Evolutionary conservation across 1,284 basidiomycete species (phyloP).

Genomic region (Trametes versicolor): DNA sequence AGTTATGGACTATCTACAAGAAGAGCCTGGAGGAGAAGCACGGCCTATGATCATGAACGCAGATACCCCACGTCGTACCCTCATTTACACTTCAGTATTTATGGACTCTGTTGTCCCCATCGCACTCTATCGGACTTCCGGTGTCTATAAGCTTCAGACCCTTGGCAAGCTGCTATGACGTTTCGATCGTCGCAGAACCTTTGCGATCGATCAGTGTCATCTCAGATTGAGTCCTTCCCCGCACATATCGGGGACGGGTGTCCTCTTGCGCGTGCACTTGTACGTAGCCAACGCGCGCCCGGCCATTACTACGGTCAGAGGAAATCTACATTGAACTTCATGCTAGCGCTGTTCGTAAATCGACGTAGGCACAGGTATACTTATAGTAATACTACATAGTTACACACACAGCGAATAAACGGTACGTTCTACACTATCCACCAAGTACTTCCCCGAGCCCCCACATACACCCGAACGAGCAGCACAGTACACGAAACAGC

Average conservation of each 20-base stretch:
- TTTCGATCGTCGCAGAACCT: background rate
- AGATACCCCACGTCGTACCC: background rate
- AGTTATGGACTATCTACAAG: constrained; percentile 67
- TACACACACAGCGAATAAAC: constrained; percentile 30
- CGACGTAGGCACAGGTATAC: constrained; percentile 23
- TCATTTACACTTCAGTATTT: background rate
- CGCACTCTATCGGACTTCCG: background rate
- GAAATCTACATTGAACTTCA: constrained; percentile 14
- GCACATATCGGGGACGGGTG: background rate
- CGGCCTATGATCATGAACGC: constrained; percentile 7
- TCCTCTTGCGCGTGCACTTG: background rate
- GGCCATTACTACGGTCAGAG: too few species aligned
- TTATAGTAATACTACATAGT: constrained; percentile 33
- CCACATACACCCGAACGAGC: constrained; percentile 20
- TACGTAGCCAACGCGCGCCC: too few species aligned
- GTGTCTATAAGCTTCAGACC: background rate
- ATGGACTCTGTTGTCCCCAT: background rate
- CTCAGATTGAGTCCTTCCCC: background rate
- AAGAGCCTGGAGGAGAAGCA: constrained; percentile 44
- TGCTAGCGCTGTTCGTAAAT: constrained; percentile 19
- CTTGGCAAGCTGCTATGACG: background rate
- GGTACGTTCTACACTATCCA: constrained; percentile 29
- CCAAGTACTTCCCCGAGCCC: constrained; percentile 6
- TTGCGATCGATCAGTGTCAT: constrained; percentile 2
- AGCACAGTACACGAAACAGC: constrained; percentile 20